These are phyloP conservation scores for Blastobotrys parvus DNA, from an alignment of 805 yeast genomes.

Conservation along the genomic window DNA sequence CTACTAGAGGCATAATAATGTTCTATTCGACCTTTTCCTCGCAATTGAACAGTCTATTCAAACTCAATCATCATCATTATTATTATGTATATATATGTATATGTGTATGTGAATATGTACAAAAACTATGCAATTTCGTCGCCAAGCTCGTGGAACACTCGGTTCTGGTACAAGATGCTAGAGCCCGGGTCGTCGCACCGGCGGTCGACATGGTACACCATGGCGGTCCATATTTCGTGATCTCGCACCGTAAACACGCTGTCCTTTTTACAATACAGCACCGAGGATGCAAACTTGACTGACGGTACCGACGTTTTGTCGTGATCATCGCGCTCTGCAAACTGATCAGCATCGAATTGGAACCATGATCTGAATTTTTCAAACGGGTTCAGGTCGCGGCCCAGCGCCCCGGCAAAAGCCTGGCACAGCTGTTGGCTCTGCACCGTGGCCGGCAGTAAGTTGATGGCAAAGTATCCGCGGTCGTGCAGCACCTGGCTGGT, in stretches of 20 bases:
- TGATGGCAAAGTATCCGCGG: conserved; percentile 58
- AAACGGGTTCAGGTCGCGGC: conserved; percentile 29
- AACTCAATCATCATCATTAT: too few species aligned
- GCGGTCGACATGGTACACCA: conserved; percentile 37
- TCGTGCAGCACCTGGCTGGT: conserved; percentile 62
- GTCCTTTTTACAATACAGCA: conserved; percentile 22
- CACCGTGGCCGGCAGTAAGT: conserved; percentile 56
- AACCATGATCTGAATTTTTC: conserved; percentile 21
- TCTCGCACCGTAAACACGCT: conserved; percentile 47
- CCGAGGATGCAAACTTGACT: conserved; percentile 19
- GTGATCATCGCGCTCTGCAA: not conserved
- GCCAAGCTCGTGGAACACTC: conserved; percentile 29
- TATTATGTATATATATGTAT: too few species aligned
- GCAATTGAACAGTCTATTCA: too few species aligned
- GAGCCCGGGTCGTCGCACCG: conserved; percentile 21
- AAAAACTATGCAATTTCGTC: conserved; percentile 20
- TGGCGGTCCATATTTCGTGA: conserved; percentile 88
- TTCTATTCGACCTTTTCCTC: too few species aligned
- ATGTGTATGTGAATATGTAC: too few species aligned
- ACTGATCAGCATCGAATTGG: conserved; percentile 9
- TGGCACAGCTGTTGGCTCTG: conserved; percentile 53
- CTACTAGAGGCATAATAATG: too few species aligned
- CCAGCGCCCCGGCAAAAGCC: conserved; percentile 50
- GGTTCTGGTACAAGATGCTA: conserved; percentile 19
- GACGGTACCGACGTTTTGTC: conserved; percentile 20